Percentiles rank a stretch among this genome's conserved stretches.
Evolutionary conservation across 371 early-diverging fungal genomes (phyloP).

Genomic region (Nematocida sp.): DNA sequence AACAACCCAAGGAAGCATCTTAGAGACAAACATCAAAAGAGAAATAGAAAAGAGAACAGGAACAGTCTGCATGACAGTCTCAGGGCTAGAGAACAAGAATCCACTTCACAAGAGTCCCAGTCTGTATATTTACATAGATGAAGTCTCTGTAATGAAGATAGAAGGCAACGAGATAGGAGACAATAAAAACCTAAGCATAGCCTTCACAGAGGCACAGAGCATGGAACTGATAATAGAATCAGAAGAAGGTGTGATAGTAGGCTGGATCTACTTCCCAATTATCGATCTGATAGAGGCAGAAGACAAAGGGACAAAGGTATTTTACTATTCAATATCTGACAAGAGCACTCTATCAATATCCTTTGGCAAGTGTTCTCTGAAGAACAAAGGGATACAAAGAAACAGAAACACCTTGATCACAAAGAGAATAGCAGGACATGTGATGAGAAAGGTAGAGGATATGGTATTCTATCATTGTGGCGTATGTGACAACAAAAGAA

Average conservation of each 20-base stretch:
- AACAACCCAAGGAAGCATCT: background rate
- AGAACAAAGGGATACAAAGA: conserved; percentile 23
- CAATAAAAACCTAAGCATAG: background rate
- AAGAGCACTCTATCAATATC: conserved; percentile 35
- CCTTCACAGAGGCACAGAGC: background rate
- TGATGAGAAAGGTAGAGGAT: conserved; percentile 23
- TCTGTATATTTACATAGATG: conserved; percentile 18
- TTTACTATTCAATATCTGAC: conserved; percentile 50
- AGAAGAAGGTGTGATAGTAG: conserved; percentile 20
- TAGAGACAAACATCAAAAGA: conserved; percentile 7
- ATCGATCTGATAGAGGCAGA: conserved; percentile 52
- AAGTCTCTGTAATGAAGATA: background rate
- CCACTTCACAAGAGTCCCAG: conserved; percentile 29
- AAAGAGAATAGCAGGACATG: conserved; percentile 46
- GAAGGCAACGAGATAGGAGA: background rate
- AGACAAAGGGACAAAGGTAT: background rate
- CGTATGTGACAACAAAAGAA: conserved; percentile 49
- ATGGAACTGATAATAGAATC: conserved; percentile 12
- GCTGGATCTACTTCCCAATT: conserved; percentile 56
- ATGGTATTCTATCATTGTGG: conserved; percentile 45
- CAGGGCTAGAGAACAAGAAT: background rate
- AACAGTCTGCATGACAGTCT: conserved; percentile 1
- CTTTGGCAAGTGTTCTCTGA: conserved; percentile 28
- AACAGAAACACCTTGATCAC: conserved; percentile 38
- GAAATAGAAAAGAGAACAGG: background rate